Conservation (phyloP, 2,329 filamentous ascomycete genomes). For the Xylariaceae sp. region DNA sequence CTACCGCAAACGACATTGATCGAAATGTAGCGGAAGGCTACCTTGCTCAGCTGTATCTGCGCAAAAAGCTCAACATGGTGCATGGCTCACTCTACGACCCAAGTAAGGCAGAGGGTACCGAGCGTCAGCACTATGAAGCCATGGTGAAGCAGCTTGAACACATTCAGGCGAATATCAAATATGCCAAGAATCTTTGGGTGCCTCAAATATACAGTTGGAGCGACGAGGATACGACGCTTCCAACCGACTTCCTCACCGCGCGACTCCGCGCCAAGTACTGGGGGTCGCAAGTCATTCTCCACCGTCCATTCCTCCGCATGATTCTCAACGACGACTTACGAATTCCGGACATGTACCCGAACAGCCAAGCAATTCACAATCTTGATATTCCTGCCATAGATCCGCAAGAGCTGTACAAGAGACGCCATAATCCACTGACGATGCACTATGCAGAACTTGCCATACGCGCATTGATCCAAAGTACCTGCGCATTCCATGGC, state of each 20-base stretch:
- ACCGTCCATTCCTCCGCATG: conserved; percentile 65
- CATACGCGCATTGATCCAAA: conserved; percentile 71
- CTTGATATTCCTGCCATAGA: conserved; percentile 7
- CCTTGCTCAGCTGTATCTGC: conserved; percentile 56
- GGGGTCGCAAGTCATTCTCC: conserved; percentile 83
- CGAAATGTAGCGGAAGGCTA: conserved; percentile 53
- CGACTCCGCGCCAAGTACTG: conserved; percentile 91
- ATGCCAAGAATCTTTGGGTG: conserved; percentile 42
- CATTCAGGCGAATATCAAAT: conserved; percentile 42
- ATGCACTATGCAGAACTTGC: conserved; percentile 55
- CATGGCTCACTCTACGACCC: conserved; percentile 52
- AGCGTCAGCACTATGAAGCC: conserved; percentile 13
- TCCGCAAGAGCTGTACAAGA: conserved; percentile 12
- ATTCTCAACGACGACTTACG: conserved; percentile 41
- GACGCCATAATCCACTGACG: conserved; percentile 36
- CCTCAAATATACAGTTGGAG: conserved; percentile 50
- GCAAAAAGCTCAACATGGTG: conserved; percentile 59
- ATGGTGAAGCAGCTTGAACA: conserved; percentile 39
- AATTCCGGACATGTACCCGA: conserved; percentile 21
- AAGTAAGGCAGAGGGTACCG: conserved; percentile 23
- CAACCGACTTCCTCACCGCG: conserved; percentile 71
- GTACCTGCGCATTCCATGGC: conserved; percentile 73
- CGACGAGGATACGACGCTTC: conserved; percentile 60
- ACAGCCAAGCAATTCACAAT: conserved; percentile 16
- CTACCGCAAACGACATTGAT: conserved; percentile 40